Percentiles rank a stretch among this genome's conserved stretches.
phyloP scores from a whole-genome alignment of 2,329 filamentous ascomycete species.

The Mycosphaerella arachidis region DNA sequence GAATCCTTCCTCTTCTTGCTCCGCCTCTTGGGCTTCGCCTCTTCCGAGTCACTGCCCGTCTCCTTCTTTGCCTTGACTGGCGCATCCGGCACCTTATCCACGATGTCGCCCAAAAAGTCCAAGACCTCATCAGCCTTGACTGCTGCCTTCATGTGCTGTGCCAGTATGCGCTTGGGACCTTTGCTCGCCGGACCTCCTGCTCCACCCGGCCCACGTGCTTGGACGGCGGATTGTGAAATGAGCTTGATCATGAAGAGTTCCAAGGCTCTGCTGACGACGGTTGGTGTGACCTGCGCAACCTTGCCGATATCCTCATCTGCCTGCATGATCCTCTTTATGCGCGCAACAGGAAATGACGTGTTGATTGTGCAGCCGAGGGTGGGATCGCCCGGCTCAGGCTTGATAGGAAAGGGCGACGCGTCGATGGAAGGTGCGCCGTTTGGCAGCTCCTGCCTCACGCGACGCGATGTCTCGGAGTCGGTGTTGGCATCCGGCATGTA shows the following conservation, averaged over 20 bases:
- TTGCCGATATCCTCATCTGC: slow-evolving; percentile 98
- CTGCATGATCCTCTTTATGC: slow-evolving; percentile 99
- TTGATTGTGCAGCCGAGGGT: slow-evolving; percentile 64
- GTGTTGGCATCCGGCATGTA: slow-evolving; percentile 30
- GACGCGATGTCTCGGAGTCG: slow-evolving; percentile 18
- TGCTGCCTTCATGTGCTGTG: slow-evolving; percentile 85
- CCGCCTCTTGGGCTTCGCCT: slow-evolving; percentile 22
- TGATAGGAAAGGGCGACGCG: slow-evolving; percentile 13
- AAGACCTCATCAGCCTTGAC: slow-evolving; percentile 85
- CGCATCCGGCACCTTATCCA: slow-evolving; percentile 72
- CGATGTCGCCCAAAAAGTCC: slow-evolving; percentile 89
- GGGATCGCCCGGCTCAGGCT: slow-evolving; percentile 25
- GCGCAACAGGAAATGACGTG: slow-evolving; percentile 93
- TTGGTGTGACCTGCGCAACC: slow-evolving; percentile 94
- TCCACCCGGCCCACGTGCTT: slow-evolving; percentile 54
- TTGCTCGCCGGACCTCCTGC: slow-evolving; percentile 17
- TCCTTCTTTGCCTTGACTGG: slow-evolving; percentile 44
- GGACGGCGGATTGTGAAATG: slow-evolving; percentile 79
- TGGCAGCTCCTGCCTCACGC: slow-evolving; percentile 17
- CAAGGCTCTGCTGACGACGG: slow-evolving; percentile 80
- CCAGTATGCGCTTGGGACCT: slow-evolving; percentile 77
- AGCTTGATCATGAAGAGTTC: slow-evolving; percentile 97
- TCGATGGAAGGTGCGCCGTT: slow-evolving; percentile 10
- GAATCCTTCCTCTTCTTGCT: slow-evolving; percentile 28
- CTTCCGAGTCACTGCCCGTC: slow-evolving; percentile 28